phyloP scores from a whole-genome alignment of 2,329 filamentous ascomycete species.

The Penicillium occitanis region DNA sequence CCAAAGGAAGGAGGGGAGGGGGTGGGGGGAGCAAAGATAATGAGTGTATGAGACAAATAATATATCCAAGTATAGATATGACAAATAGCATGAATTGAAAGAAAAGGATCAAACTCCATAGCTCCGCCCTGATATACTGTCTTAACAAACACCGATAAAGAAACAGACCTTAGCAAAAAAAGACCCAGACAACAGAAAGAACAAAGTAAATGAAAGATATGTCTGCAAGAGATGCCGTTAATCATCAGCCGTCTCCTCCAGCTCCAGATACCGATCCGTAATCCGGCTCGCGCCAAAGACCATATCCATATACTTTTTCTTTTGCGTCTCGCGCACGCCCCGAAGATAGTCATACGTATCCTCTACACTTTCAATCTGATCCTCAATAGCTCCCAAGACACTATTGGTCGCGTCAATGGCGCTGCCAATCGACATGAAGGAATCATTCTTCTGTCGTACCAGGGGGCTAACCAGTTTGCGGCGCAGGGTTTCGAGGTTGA shows the following conservation, averaged over 20 bases:
- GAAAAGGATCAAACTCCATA: constrained; percentile 2
- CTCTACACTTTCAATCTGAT: constrained; percentile 80
- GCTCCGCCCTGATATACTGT: constrained; percentile 10
- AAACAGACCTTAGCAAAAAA: not conserved
- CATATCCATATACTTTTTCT: constrained; percentile 77
- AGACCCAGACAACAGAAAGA: not conserved
- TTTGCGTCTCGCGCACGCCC: constrained; percentile 73
- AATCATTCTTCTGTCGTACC: constrained; percentile 65
- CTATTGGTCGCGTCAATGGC: constrained; percentile 44
- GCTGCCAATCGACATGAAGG: constrained; percentile 24
- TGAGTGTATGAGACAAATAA: not conserved
- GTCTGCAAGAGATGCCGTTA: not conserved
- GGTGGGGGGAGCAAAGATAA: not conserved
- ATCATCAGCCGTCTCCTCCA: constrained; percentile 13
- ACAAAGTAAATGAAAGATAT: not conserved
- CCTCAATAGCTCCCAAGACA: constrained; percentile 59
- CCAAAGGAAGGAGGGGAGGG: not conserved
- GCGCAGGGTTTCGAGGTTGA: constrained; percentile 80
- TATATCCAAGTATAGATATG: not conserved
- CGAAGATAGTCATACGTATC: constrained; percentile 77
- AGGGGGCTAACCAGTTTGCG: constrained; percentile 82
- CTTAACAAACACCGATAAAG: constrained; percentile 9
- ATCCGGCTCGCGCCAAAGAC: constrained; percentile 59
- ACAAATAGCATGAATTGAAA: not conserved
- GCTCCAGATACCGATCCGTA: constrained; percentile 16